Evolutionary conservation across 208 protist species (phyloP).

Genomic region (Trypanosoma rangeli): DNA sequence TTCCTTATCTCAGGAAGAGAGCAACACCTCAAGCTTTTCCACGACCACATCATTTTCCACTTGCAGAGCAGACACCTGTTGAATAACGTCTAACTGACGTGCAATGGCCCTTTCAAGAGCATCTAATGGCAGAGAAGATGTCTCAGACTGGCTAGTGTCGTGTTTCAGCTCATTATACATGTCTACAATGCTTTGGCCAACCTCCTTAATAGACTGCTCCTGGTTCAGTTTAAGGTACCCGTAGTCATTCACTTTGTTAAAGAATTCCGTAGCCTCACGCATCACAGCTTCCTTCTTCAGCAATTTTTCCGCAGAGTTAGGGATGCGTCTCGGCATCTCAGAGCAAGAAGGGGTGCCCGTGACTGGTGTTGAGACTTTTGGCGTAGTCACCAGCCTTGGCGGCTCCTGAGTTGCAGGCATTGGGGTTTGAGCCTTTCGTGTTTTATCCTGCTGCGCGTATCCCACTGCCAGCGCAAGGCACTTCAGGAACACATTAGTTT

Average conservation of each 20-base stretch:
- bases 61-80: conserved; percentile 54
- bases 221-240: conserved; percentile 55
- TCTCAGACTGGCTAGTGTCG: conserved; percentile 38
- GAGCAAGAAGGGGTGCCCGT: neutral
- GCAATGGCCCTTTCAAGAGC: conserved; percentile 79
- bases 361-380: neutral
- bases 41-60: conserved; percentile 65
- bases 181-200: conserved; percentile 63
- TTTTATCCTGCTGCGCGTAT: conserved; percentile 80
- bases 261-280: conserved; percentile 39
- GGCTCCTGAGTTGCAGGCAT: conserved; percentile 1
- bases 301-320: conserved; percentile 8
- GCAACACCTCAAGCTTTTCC: conserved; percentile 53
- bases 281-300: conserved; percentile 14
- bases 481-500: conserved; percentile 89
- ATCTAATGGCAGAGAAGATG: conserved; percentile 56
- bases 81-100: conserved; percentile 67
- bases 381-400: conserved; percentile 6
- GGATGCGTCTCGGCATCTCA: conserved; percentile 6
- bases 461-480: conserved; percentile 76
- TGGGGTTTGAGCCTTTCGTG: conserved; percentile 23
- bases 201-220: conserved; percentile 28
- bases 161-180: conserved; percentile 81
- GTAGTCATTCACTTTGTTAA: conserved; percentile 56
- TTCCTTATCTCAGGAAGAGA: conserved; percentile 27